These are phyloP conservation scores for Kappamyces sp. DNA, from an alignment of 192 early-diverging fungal genomes.

Conservation along the genomic window DNA sequence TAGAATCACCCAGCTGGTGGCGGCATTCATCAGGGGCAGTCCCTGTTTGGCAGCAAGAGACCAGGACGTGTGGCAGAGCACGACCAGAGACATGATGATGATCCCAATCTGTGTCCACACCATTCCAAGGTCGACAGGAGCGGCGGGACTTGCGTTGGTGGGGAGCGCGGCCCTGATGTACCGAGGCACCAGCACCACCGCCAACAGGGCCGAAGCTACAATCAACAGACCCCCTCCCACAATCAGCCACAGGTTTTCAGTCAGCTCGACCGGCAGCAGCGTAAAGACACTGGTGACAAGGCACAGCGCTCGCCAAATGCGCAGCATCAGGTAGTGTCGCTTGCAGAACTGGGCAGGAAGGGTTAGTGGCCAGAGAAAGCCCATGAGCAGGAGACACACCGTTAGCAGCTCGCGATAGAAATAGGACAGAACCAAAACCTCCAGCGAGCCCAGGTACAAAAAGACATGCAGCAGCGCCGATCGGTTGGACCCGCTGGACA, in stretches of 20 bases:
- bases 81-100: conserved; percentile 47
- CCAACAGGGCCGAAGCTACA: conserved; percentile 21
- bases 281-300: conserved; percentile 76
- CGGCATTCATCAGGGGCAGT: conserved; percentile 64
- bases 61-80: conserved; percentile 58
- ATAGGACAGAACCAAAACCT: conserved; percentile 75
- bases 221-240: conserved; percentile 29
- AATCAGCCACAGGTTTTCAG: conserved; percentile 59
- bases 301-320: conserved; percentile 62
- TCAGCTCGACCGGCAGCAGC: conserved; percentile 81
- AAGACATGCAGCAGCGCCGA: conserved; percentile 1
- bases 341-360: conserved; percentile 46
- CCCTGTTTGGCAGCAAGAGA: conserved; percentile 55
- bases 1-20: conserved; percentile 59
- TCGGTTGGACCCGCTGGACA: conserved; percentile 11
- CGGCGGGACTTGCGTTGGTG: background rate
- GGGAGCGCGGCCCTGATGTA: conserved; percentile 18
- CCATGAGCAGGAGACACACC: conserved; percentile 55
- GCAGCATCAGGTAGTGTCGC: conserved; percentile 43
- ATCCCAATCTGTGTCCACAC: conserved; percentile 34
- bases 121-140: background rate
- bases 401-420: conserved; percentile 70
- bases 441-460: conserved; percentile 61
- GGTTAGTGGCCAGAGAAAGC: conserved; percentile 58
- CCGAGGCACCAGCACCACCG: conserved; percentile 21